Evolutionary conservation across 225 moss, liverwort and hornwort species (phyloP).

Genomic region (Takakia lepidozioides): DNA sequence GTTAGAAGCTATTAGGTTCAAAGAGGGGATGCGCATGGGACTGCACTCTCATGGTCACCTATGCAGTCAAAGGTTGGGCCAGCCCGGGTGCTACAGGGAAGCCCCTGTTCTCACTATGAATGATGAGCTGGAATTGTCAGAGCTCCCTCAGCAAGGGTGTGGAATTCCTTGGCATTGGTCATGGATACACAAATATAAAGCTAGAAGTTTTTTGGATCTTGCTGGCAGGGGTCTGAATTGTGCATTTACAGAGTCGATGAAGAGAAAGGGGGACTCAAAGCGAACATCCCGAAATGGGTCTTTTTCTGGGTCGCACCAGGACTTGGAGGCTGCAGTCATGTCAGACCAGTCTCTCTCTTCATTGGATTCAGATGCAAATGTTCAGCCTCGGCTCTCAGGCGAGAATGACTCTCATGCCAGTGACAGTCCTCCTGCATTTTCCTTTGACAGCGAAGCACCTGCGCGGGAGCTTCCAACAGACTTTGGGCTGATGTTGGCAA

Average conservation of each 20-base stretch:
- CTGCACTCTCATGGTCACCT: slow-evolving; percentile 16
- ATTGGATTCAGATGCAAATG: too few species aligned
- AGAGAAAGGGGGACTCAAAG: not conserved
- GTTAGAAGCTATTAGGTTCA: slow-evolving; percentile 10
- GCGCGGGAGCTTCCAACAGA: too few species aligned
- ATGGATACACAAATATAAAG: slow-evolving; percentile 52
- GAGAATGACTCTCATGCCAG: too few species aligned
- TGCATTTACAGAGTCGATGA: slow-evolving; percentile 7
- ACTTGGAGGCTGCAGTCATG: slow-evolving; percentile 7
- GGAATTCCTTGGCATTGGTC: slow-evolving; percentile 68
- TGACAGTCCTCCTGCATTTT: too few species aligned
- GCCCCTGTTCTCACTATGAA: slow-evolving; percentile 34
- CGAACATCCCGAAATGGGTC: not conserved
- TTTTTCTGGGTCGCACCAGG: not conserved
- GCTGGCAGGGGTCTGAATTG: slow-evolving; percentile 31
- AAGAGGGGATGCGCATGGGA: slow-evolving; percentile 11
- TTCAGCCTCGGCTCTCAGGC: too few species aligned
- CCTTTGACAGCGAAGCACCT: too few species aligned
- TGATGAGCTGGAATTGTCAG: slow-evolving; percentile 75
- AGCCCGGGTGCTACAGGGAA: slow-evolving; percentile 15
- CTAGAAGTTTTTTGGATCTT: slow-evolving; percentile 43
- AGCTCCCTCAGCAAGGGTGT: slow-evolving; percentile 73
- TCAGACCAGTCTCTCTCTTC: too few species aligned
- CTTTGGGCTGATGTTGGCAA: too few species aligned
- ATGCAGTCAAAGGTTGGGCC: slow-evolving; percentile 13